Conservation (phyloP, 108 stramenopile genomes). For the Conticribra guillardii region DNA sequence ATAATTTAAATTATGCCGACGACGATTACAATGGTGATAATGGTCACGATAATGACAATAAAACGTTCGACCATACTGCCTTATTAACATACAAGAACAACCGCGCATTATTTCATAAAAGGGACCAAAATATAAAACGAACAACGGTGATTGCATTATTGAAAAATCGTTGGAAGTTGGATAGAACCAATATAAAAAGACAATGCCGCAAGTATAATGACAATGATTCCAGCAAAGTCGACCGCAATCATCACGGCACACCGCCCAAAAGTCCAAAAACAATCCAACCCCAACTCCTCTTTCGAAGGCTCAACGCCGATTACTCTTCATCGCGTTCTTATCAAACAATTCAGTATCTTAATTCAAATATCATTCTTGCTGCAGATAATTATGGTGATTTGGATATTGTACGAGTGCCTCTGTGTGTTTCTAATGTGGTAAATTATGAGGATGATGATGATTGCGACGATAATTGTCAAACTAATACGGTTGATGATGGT, state of each 20-base stretch:
- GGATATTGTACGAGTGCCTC: conserved; percentile 9
- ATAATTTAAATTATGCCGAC: too few species aligned
- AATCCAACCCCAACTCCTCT: conserved; percentile 2
- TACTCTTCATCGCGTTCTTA: neutral
- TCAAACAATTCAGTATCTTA: conserved; percentile 10
- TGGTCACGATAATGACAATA: too few species aligned
- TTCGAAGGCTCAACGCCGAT: conserved; percentile 3
- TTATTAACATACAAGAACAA: too few species aligned
- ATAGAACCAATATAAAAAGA: too few species aligned
- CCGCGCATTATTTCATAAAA: too few species aligned
- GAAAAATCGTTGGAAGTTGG: conserved; percentile 9
- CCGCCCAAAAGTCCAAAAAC: neutral
- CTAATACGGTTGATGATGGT: too few species aligned
- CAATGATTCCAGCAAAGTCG: neutral
- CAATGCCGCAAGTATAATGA: too few species aligned
- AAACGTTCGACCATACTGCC: too few species aligned
- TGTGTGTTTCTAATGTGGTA: neutral
- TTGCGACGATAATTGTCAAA: too few species aligned
- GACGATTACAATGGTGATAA: too few species aligned
- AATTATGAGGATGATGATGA: neutral
- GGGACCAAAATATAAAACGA: conserved; percentile 6
- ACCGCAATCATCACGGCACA: too few species aligned
- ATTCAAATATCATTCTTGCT: conserved; percentile 13
- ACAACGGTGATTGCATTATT: conserved; percentile 1
- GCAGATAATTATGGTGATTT: conserved; percentile 2